Evolutionary conservation across 2,329 filamentous ascomycete species (phyloP), one percentile per base, ranked within the genome.

Genomic region (Penicillium sp.): DNA sequence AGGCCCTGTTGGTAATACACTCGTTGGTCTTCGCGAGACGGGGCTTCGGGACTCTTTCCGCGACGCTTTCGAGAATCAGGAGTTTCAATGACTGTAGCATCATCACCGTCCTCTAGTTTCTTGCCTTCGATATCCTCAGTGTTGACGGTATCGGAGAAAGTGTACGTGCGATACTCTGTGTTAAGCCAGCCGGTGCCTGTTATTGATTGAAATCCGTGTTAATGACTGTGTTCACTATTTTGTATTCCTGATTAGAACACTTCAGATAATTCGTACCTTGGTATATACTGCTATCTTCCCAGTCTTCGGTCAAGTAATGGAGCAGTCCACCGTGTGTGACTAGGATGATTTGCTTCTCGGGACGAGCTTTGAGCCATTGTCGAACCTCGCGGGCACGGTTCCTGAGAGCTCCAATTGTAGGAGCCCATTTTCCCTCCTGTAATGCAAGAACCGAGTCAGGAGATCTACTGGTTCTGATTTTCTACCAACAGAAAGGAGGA

Each of bases 301-400:
- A 95, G 66, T 96, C 91, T 63, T 91, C 83, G 0, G 90, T 94
- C 61, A 96, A 75, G 65, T 90, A 95, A 70, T 96, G 91, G 65
- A 96, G 69, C 64, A 92, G 89, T 1, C 88, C 89, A 1, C 91
- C 91, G 65, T 96, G 91, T 3, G 90, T 88, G 7, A 95, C 90
- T 1, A 91, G 79, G 0, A 87, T 84, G 26, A 96, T 82, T 63
- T 93, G 82, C 65, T 89, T 85, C 64, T 83, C 81, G 3, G 74
- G 73, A 23, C 76, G 66, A 9, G 61, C 66, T 63, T 74, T 74
- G 59, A 94, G 69, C 73, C 81, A 85, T 12, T 76, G 64, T 45
- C 90, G 77, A 5, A 84, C 83, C 23, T 78, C 79, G n/a, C 75
- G 74, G 0, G 88, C 88, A 16, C 89, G 77, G 30, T 73, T 76